Conservation (phyloP, 179 eudicot genomes). For the Drosera spatulata region DNA sequence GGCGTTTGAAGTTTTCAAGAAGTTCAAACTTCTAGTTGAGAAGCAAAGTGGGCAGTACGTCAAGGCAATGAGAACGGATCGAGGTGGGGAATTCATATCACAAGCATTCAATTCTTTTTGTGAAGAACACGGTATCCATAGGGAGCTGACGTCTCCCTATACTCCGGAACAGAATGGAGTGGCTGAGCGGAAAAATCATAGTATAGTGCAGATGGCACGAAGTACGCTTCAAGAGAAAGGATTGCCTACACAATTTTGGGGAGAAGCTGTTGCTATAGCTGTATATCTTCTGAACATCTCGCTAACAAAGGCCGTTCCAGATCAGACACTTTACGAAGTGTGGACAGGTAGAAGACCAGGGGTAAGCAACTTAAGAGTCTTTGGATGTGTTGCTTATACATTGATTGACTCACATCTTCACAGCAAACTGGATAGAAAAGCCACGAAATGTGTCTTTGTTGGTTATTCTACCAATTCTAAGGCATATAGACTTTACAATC, state of each 20-base stretch:
- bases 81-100: constrained; percentile 1
- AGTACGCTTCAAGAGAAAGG: background rate
- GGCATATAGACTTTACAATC: too few relatives aligned
- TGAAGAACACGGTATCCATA: background rate
- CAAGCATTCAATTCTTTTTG: background rate
- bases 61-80: background rate
- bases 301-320: too few relatives aligned
- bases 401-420: too few relatives aligned
- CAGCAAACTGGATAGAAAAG: too few relatives aligned
- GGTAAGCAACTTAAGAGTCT: too few relatives aligned
- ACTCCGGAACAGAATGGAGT: constrained; percentile 1
- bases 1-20: background rate
- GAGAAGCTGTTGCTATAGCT: background rate
- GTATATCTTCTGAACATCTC: too few relatives aligned
- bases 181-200: background rate
- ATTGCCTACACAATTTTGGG: background rate
- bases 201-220: background rate
- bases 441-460: too few relatives aligned
- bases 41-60: background rate
- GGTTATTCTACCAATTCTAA: too few relatives aligned
- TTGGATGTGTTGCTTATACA: too few relatives aligned
- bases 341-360: too few relatives aligned
- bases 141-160: background rate
- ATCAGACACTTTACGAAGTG: too few relatives aligned
- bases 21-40: background rate